Evolutionary conservation across 306 rosid genomes (phyloP), one percentile per base, ranked within the genome.

Genomic region (Malus fusca): DNA sequence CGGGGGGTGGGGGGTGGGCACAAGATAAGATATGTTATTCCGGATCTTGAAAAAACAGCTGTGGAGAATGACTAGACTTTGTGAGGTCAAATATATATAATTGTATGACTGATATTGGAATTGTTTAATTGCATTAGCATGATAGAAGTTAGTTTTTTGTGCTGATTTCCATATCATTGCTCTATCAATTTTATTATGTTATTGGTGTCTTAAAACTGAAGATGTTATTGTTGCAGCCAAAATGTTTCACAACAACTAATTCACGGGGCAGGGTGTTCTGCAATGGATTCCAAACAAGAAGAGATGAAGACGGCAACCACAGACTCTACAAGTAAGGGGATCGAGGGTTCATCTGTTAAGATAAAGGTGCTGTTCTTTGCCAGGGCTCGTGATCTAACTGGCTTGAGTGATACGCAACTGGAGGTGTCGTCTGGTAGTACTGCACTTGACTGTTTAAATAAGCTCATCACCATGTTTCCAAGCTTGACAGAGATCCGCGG

Each of bases 301-400:
- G 77, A 61, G 30, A 28, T 11, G 18, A 61, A 43, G 60, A 26
- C 44, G 51, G 73, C 30, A 83, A 76, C 73, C 6, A 66, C 25
- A 75, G 87, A 73, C 46, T 43, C 48, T 55, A 68, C 26, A 7
- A 51, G 30, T 14, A 33, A 18, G 46, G 81, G 72, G 59, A 80
- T 76, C 0, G 79, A 64, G 53, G 76, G 44, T 66, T 66, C 83
- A 3, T 23, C 48, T 79, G 85, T 92, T 78, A 87, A 88, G 76
- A 80, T 90, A 53, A 92, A 92, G 79, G 90, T 91, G 5, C 60
- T 95, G 82, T 90, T 95, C 75, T 95, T 95, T 1, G 97, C 98
- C 8, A 83, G 96, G 81, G 97, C 98, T 26, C 91, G 97, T 6
- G 98, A 89, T 75, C 82, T 92, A 44, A 83, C 97, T 0, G 92